Conservation (phyloP, 23 red algal genomes). For the Agarophyton chilense region DNA sequence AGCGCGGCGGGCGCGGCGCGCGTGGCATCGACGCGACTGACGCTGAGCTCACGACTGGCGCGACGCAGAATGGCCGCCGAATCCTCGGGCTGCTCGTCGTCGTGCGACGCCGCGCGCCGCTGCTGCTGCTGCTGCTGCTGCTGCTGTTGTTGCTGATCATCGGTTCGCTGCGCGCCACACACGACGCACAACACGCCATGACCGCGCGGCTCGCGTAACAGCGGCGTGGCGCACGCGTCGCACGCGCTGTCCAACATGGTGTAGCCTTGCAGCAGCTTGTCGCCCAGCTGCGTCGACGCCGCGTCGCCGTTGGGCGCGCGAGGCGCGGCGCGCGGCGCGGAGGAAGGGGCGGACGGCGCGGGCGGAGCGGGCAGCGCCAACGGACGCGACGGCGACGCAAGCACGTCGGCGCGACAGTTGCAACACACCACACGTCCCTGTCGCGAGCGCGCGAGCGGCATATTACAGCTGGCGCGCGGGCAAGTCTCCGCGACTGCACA, state of each 20-base stretch:
- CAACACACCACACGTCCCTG: slow-evolving; percentile 50
- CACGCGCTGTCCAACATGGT: slow-evolving; percentile 59
- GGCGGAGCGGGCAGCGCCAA: not conserved
- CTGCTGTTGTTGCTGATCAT: too few species aligned
- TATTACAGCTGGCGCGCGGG: slow-evolving; percentile 40
- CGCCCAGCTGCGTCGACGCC: slow-evolving; percentile 24
- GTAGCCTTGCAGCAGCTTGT: slow-evolving; percentile 74
- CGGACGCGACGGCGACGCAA: not conserved
- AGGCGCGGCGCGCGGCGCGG: not conserved
- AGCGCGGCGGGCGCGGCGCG: not conserved
- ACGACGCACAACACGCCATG: slow-evolving; percentile 38
- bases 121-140: too few species aligned
- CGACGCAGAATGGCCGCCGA: slow-evolving; percentile 1
- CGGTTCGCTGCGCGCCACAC: too few species aligned
- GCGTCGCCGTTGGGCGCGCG: not conserved
- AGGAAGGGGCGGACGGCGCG: not conserved
- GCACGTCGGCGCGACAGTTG: slow-evolving; percentile 48
- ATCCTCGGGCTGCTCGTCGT: not conserved
- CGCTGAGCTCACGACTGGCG: slow-evolving; percentile 22
- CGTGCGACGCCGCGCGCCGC: too few species aligned
- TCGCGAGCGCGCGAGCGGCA: slow-evolving; percentile 56
- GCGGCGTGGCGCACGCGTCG: slow-evolving; percentile 32
- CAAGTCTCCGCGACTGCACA: slow-evolving; percentile 54
- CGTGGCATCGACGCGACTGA: not conserved
- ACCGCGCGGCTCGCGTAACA: slow-evolving; percentile 22